phyloP scores from a whole-genome alignment of 2,329 filamentous ascomycete species.

The Westerdykella aurantiaca region DNA sequence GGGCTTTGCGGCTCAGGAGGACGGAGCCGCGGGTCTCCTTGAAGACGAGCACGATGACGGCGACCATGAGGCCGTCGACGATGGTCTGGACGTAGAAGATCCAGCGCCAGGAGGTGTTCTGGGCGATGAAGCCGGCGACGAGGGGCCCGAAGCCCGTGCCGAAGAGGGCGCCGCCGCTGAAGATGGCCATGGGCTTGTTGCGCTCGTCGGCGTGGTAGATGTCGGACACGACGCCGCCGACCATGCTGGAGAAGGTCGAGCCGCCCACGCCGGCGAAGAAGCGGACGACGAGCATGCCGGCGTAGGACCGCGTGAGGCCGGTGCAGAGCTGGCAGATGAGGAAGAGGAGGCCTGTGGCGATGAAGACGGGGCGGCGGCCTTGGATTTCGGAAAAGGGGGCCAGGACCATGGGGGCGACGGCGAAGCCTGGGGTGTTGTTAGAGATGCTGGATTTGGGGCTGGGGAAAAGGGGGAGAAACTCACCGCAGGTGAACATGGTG shows the following conservation, averaged over 20 bases:
- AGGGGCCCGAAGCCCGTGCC: conserved; percentile 78
- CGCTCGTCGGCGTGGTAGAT: conserved; percentile 72
- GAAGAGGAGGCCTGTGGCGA: conserved; percentile 66
- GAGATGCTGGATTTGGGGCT: too few relatives aligned
- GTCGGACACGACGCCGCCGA: conserved; percentile 86
- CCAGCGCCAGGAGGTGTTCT: conserved; percentile 71
- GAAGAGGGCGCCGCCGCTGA: conserved; percentile 70
- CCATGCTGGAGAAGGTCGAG: conserved; percentile 78
- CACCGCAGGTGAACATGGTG: conserved; percentile 63
- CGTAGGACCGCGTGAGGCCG: conserved; percentile 62
- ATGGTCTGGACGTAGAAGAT: conserved; percentile 84
- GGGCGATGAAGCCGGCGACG: conserved; percentile 62
- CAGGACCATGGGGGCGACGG: conserved; percentile 76
- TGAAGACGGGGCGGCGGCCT: conserved; percentile 76
- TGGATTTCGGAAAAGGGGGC: conserved; percentile 87
- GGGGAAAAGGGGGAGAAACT: not conserved
- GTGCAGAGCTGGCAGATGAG: conserved; percentile 67
- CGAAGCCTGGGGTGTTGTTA: conserved; percentile 57
- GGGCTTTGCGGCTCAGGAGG: conserved; percentile 69
- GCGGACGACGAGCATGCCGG: conserved; percentile 68
- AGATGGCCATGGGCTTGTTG: conserved; percentile 86
- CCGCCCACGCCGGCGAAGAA: conserved; percentile 74
- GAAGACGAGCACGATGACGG: conserved; percentile 63
- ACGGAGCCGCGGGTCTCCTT: conserved; percentile 79
- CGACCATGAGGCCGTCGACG: conserved; percentile 56